These are phyloP conservation scores for Diversispora epigaea DNA, from an alignment of 192 early-diverging fungal genomes.

Conservation along the genomic window DNA sequence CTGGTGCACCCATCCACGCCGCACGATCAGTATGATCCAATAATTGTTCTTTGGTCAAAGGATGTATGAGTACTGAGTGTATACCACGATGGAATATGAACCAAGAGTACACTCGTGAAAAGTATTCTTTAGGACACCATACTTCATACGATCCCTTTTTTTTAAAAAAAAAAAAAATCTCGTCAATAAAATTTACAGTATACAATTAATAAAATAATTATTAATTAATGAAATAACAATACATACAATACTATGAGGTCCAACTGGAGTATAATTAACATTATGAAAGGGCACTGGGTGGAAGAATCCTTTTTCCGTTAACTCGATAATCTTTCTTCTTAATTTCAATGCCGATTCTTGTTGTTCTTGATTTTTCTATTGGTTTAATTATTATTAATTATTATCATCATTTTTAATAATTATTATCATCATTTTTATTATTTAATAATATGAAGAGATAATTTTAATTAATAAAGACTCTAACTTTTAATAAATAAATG, in stretches of 20 bases:
- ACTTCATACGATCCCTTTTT: constrained; percentile 53
- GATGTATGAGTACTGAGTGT: constrained; percentile 61
- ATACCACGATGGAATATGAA: constrained; percentile 50
- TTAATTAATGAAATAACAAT: neutral
- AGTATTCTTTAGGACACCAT: constrained; percentile 64
- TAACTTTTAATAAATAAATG: too few relatives aligned
- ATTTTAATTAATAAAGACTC: neutral
- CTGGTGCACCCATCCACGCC: constrained; percentile 56
- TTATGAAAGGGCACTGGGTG: constrained; percentile 50
- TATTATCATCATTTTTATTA: neutral
- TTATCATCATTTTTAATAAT: neutral
- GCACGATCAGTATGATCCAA: constrained; percentile 60
- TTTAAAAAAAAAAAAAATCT: neutral
- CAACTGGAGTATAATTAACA: constrained; percentile 47
- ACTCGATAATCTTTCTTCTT: constrained; percentile 44
- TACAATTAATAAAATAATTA: neutral
- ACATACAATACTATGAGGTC: constrained; percentile 60
- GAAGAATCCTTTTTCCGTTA: constrained; percentile 52
- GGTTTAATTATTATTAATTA: too few relatives aligned
- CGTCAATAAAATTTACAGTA: neutral
- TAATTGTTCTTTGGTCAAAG: constrained; percentile 51
- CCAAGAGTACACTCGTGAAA: constrained; percentile 56
- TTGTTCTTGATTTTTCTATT: constrained; percentile 44
- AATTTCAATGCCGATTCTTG: constrained; percentile 38
- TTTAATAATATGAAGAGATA: neutral